phyloP scores from a whole-genome alignment of 805 yeast genomes.

The Candida vaughaniae region DNA sequence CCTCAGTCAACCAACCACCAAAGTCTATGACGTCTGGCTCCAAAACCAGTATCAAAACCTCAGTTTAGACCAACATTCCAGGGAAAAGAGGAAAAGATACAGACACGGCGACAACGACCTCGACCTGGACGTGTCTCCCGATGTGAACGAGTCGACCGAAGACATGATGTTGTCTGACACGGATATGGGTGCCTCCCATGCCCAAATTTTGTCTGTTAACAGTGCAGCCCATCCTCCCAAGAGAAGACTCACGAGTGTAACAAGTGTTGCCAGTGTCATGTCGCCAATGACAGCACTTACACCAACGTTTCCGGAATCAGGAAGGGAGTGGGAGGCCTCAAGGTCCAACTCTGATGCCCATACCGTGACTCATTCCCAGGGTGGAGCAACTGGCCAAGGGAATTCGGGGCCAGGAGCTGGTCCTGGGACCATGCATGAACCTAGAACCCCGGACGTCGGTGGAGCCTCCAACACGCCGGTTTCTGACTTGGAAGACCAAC shows the following conservation, averaged over 20 bases:
- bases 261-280: constrained; percentile 14
- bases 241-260: constrained; percentile 28
- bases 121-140: not conserved
- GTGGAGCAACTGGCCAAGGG: not conserved
- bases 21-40: constrained; percentile 32
- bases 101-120: constrained; percentile 13
- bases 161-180: constrained; percentile 36
- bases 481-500: constrained; percentile 36
- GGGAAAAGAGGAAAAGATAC: constrained; percentile 28
- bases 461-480: constrained; percentile 31
- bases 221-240: constrained; percentile 32
- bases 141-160: constrained; percentile 26
- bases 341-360: not conserved
- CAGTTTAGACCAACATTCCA: constrained; percentile 14
- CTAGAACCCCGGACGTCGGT: constrained; percentile 9
- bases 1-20: constrained; percentile 28
- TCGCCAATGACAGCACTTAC: constrained; percentile 11
- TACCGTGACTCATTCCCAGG: not conserved
- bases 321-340: not conserved
- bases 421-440: constrained; percentile 2
- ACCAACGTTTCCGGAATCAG: constrained; percentile 8
- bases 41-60: constrained; percentile 27
- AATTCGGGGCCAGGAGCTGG: not conserved
- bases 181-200: constrained; percentile 19
- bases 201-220: too few species aligned